Percentiles rank a stretch among this genome's conserved stretches.
Conservation (phyloP, 805 yeast species). For the Candida maltosa region DNA sequence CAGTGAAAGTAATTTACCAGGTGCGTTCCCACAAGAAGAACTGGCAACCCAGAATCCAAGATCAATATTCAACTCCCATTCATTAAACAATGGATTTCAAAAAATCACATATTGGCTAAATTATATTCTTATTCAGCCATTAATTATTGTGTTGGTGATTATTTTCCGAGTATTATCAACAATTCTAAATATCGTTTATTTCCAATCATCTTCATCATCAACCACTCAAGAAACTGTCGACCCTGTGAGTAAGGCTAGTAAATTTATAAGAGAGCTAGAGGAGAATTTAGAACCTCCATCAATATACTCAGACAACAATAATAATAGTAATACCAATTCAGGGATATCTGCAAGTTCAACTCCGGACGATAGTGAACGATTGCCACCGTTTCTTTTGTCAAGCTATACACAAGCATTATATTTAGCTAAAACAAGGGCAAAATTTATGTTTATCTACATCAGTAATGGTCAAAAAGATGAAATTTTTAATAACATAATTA, state of each 20-base stretch:
- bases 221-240: conserved; percentile 31
- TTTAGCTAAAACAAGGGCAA: conserved; percentile 63
- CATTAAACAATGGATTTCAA: not conserved
- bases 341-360: conserved; percentile 4
- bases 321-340: too few relatives aligned
- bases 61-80: conserved; percentile 2
- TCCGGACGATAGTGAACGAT: conserved; percentile 7
- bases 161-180: conserved; percentile 20
- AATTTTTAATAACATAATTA: conserved; percentile 53
- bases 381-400: conserved; percentile 59
- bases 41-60: not conserved
- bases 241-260: conserved; percentile 52
- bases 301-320: too few relatives aligned
- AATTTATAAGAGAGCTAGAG: conserved; percentile 51
- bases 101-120: conserved; percentile 3
- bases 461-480: conserved; percentile 69
- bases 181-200: conserved; percentile 20
- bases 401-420: conserved; percentile 80
- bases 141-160: conserved; percentile 19
- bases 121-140: conserved; percentile 20
- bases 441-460: conserved; percentile 70
- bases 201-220: too few relatives aligned
- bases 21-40: conserved; percentile 7
- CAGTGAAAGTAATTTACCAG: conserved; percentile 5
- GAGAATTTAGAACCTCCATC: conserved; percentile 33